Conservation (phyloP, 1,139 yeast species). For the Williopsis jadinii region DNA sequence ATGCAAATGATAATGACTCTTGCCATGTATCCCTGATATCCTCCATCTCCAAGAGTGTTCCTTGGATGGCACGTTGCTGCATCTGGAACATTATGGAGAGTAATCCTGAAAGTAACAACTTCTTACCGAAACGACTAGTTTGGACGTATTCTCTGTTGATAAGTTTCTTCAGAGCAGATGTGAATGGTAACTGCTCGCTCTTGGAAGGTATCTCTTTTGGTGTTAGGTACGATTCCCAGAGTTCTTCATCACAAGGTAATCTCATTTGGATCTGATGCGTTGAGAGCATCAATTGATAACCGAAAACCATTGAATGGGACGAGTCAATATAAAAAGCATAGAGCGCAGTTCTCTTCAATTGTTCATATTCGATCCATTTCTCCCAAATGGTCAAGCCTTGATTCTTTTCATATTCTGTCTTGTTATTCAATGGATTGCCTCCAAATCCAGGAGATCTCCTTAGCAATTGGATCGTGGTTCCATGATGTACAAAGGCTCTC, state of each 20-base stretch:
- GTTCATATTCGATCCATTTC: conserved; percentile 73
- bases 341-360: conserved; percentile 69
- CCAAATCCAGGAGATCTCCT: conserved; percentile 71
- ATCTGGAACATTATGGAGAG: conserved; percentile 64
- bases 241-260: conserved; percentile 71
- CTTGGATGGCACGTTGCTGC: conserved; percentile 66
- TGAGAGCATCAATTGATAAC: conserved; percentile 62
- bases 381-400: conserved; percentile 33
- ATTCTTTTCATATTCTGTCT: conserved; percentile 28
- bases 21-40: conserved; percentile 50
- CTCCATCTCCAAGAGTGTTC: conserved; percentile 38
- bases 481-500: conserved; percentile 71
- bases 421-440: conserved; percentile 47
- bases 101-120: conserved; percentile 63
- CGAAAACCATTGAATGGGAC: conserved; percentile 72
- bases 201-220: conserved; percentile 21
- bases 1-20: conserved; percentile 53
- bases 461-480: conserved; percentile 64
- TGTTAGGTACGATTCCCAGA: conserved; percentile 56
- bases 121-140: conserved; percentile 46
- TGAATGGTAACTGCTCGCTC: conserved; percentile 33
- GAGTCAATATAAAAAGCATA: conserved; percentile 78
- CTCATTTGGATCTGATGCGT: conserved; percentile 68
- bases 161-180: conserved; percentile 48
- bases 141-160: conserved; percentile 45